Evolutionary conservation across 768 basidiomycete genomes (phyloP).

Genomic region (Rhodotorula diobovata): DNA sequence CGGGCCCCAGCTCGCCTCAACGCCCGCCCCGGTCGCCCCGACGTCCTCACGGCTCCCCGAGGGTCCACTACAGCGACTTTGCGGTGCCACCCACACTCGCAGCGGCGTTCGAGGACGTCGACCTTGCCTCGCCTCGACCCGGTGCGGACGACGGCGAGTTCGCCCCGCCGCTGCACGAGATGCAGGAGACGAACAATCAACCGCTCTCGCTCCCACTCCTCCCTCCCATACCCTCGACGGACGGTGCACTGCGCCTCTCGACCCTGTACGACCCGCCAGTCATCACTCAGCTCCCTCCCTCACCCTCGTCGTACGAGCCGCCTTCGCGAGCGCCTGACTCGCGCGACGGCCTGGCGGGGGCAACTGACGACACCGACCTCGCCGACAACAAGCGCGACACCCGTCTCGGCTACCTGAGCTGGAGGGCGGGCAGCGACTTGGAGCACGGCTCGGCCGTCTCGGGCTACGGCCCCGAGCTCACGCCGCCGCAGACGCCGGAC

Average conservation of each 20-base stretch:
- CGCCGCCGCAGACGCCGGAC: slow-evolving; percentile 5
- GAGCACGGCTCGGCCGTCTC: neutral
- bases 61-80: too few species aligned
- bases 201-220: neutral
- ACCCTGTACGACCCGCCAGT: neutral
- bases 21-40: neutral
- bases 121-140: slow-evolving; percentile 9
- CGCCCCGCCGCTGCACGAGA: neutral
- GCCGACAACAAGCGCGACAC: neutral
- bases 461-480: neutral
- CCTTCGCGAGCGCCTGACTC: neutral
- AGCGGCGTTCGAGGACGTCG: neutral
- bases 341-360: neutral
- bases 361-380: neutral
- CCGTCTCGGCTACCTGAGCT: slow-evolving; percentile 1
- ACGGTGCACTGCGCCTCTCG: neutral
- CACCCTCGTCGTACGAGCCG: neutral
- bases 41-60: neutral
- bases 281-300: neutral
- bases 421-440: neutral
- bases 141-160: neutral
- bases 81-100: too few species aligned
- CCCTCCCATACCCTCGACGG: neutral
- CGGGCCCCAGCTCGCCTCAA: neutral
- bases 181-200: neutral